Base-by-base conservation (phyloP, 192 early-diverging fungal genomes). In the Rhizophagus prolifer region DNA sequence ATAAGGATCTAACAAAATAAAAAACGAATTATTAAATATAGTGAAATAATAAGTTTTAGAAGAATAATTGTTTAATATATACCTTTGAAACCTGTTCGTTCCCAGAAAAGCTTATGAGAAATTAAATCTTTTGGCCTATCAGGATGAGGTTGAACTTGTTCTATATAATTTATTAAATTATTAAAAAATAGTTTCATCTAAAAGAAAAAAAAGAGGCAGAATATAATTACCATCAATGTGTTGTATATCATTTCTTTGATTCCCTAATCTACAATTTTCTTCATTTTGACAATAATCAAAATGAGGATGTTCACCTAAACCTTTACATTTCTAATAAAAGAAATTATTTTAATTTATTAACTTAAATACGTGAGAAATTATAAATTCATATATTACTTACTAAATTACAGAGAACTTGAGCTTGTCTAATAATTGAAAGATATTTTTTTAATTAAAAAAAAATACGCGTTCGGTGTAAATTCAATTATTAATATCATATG, bases 81-180 rank as follows among this genome's bases (percentile, higher is more conserved):
- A 79, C 78, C 78, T 75, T 66, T 59, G 31, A 79, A 79, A 2
- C 71, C 72, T 4, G 78, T 66, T n/a, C 78, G 58, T 19, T 75
- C 67, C 78, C 78, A 79, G n/a, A 34, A 79, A 6, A 79, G 14
- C 3, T n/a, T 16, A 65, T 79, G 78, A 21, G 78, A 75, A 36
- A 76, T 68, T 16, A 30, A 76, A 28, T 76, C 75, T 58, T 68
- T 59, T 0, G 21, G 14, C 14, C 14, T 23, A 26, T 75, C 38
- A 14, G 72, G 63, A 38, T 54, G 16, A 36, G 78, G 78, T 6
- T 60, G 14, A 30, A 65, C n/a, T 47, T 50, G 26, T 21, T 23
- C 58, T 74, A 62, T 74, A 62, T 34, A 69, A 54, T 63, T 25
- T 19, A 63, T n/a, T 31, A 41, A 67, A 28, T 16, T 5, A 28